Evolutionary conservation across 2,329 filamentous ascomycete genomes (phyloP), one percentile per base, ranked within the genome.

Genomic region (Penicillium janthinellum): DNA sequence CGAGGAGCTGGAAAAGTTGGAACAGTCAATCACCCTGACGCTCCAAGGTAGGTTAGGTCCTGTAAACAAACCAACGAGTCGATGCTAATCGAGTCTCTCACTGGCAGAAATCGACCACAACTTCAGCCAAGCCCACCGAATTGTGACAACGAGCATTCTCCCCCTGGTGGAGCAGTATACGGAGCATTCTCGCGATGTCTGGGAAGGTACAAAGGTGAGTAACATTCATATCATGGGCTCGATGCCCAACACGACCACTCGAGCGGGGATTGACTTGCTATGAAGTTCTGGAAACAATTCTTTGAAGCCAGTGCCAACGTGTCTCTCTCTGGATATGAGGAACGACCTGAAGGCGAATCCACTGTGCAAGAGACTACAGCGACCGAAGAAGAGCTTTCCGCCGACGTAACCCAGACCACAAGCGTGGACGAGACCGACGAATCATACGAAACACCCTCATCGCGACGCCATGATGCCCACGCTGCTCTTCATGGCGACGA

Each of bases 271-370:
- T 62, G 49, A 60, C 45, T 20, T 35, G 10, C 41, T n/a, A 11
- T 51, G 17, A 71, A 96, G 90, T 99, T 99, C 78, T 99, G 95
- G 95, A 99, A 99, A 78, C 93, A 98, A 81, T 99, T 99, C 82
- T 99, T 99, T 78, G 95, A 99, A 79, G 92, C 95, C 38, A 96
- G 93, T 50, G 95, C 95, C 74, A 98, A 99, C 71, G 94, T 99
- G 28, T 96, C 94, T 11, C 85, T 99, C 11, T 96, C 92, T 0
- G 92, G 93, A 31, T 97, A 99, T 76, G 94, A 96, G 73, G 93
- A 96, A 72, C 83, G 88, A 22, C 86, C 86, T 14, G 75, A 76
- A 6, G 79, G 81, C 28, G 88, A 90, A n/a, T 86, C 84, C 54
- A 70, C 83, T 71, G 58, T 80, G 76, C 50, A 80, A 42, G 79